A percentile compares a stretch with the other conserved stretches of the same genome.
Evolutionary conservation across 371 early-diverging fungal genomes (phyloP).

Genomic region (Fennellomyces sp.): DNA sequence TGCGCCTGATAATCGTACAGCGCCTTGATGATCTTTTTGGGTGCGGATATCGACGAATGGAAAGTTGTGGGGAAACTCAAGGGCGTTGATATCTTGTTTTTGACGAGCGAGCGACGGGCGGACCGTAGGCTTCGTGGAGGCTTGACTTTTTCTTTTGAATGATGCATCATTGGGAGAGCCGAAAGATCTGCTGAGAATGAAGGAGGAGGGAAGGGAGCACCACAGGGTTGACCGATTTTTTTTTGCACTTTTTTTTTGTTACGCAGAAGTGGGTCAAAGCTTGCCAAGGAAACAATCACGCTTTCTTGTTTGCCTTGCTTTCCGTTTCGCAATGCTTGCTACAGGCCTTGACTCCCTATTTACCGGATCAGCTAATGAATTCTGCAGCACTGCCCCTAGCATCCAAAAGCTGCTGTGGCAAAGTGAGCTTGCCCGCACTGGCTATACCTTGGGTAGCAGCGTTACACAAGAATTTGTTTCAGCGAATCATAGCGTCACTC

Average conservation of each 20-base stretch:
- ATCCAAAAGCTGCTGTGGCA: too few species aligned
- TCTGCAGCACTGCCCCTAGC: too few species aligned
- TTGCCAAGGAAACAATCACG: neutral
- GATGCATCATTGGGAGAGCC: conserved; percentile 26
- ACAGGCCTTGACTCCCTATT: too few species aligned
- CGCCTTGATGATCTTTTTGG: conserved; percentile 88
- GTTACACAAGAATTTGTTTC: too few species aligned
- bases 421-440: too few species aligned
- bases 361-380: too few species aligned
- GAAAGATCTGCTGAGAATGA: neutral
- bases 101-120: conserved; percentile 31
- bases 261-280: neutral
- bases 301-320: too few species aligned
- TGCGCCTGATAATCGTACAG: conserved; percentile 71
- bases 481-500: too few species aligned
- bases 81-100: conserved; percentile 51
- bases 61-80: conserved; percentile 23
- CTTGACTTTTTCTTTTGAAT: conserved; percentile 38
- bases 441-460: too few species aligned
- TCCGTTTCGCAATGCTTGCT: too few species aligned
- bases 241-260: neutral
- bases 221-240: neutral
- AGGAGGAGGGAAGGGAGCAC: neutral
- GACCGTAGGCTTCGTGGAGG: conserved; percentile 37
- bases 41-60: conserved; percentile 47